These are phyloP conservation scores for Parsonsia alboflavescens DNA, from an alignment of 257 asterid genomes.

Conservation along the genomic window DNA sequence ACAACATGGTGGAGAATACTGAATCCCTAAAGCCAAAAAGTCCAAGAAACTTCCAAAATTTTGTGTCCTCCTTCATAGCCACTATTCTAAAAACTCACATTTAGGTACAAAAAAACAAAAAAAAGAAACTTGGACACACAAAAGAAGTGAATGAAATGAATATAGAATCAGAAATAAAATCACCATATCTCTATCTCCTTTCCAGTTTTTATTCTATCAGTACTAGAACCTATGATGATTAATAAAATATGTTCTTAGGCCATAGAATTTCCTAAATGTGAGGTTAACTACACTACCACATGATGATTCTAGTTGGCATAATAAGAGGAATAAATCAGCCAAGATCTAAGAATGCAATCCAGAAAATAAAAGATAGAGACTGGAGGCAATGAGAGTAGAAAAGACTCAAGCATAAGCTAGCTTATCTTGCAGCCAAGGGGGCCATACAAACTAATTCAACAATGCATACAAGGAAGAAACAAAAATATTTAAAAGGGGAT, in stretches of 20 bases:
- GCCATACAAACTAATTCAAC: not conserved
- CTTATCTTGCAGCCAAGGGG: not conserved
- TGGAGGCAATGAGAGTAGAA: not conserved
- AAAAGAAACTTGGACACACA: not conserved
- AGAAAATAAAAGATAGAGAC: not conserved
- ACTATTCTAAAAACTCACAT: no score
- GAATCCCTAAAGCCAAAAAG: not conserved
- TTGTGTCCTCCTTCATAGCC: not conserved
- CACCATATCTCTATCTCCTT: not conserved
- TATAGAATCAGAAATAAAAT: not conserved
- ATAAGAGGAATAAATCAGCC: not conserved
- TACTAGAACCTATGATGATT: not conserved
- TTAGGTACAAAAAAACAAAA: not conserved
- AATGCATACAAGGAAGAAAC: not conserved
- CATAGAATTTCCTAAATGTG: not conserved
- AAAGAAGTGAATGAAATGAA: not conserved
- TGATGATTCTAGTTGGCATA: not conserved
- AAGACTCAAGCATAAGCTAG: not conserved
- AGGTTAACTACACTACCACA: not conserved
- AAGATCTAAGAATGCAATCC: not conserved
- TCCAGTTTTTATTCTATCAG: not conserved
- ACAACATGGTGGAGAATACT: no score
- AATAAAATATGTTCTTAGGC: not conserved
- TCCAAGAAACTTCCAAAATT: not conserved
- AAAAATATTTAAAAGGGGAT: not conserved